phyloP scores from a whole-genome alignment of 768 basidiomycete species.

The Rhodotorula paludigena region DNA sequence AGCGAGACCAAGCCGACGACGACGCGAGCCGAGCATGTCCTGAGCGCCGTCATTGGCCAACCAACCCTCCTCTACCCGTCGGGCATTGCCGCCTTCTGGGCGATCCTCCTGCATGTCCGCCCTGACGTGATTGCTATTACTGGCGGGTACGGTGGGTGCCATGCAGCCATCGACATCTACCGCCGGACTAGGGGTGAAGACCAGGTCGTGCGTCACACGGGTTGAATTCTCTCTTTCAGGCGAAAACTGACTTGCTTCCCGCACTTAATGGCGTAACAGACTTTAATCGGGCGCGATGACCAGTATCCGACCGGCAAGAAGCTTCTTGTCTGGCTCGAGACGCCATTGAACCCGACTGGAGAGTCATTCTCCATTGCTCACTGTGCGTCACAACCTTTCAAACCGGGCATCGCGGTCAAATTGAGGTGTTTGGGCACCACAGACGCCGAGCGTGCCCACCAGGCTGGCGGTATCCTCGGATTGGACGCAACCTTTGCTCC shows the following conservation, averaged over 20 bases:
- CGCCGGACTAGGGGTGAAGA: constrained; percentile 51
- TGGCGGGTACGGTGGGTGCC: constrained; percentile 68
- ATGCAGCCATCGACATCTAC: constrained; percentile 64
- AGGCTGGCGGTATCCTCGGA: constrained; percentile 66
- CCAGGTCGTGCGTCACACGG: constrained; percentile 49
- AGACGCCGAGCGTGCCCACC: constrained; percentile 57
- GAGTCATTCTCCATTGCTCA: constrained; percentile 70
- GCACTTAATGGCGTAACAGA: constrained; percentile 10
- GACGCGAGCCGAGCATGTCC: constrained; percentile 59
- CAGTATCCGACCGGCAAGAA: constrained; percentile 58
- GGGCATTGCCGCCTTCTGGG: constrained; percentile 72
- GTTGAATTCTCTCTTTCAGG: too few species aligned
- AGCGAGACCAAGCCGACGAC: constrained; percentile 39
- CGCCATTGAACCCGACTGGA: constrained; percentile 79
- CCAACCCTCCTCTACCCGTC: constrained; percentile 50
- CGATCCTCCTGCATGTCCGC: constrained; percentile 62
- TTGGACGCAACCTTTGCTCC: constrained; percentile 85
- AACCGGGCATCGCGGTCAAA: neutral
- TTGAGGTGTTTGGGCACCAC: neutral
- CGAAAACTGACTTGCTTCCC: too few species aligned
- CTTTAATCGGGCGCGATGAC: constrained; percentile 66
- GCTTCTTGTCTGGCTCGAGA: constrained; percentile 74
- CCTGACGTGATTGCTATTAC: constrained; percentile 74
- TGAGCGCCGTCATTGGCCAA: constrained; percentile 46
- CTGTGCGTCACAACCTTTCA: constrained; percentile 49